Evolutionary conservation across 495 filamentous ascomycete species (phyloP).

Genomic region (Hypoxylon rickii): DNA sequence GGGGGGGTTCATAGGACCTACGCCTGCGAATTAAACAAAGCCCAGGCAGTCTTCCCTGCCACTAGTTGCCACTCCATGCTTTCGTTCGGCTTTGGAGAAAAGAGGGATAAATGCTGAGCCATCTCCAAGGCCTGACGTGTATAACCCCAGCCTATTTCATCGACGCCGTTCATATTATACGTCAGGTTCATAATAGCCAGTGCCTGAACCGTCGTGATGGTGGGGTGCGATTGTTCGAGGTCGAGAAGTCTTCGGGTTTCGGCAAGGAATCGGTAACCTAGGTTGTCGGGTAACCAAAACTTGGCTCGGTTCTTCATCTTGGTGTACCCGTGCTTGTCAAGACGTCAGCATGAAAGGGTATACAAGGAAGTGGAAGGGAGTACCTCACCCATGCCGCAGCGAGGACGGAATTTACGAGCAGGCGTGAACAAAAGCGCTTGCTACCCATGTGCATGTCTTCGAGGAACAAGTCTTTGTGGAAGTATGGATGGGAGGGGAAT

Average conservation of each 20-base stretch:
- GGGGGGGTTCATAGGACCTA: constrained; percentile 21
- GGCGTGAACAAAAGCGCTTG: constrained; percentile 24
- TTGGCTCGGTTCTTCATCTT: constrained; percentile 37
- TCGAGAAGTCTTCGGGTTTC: constrained; percentile 46
- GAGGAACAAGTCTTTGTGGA: constrained; percentile 32
- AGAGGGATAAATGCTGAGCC: constrained; percentile 34
- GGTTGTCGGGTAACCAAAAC: constrained; percentile 43
- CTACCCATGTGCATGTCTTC: constrained; percentile 26
- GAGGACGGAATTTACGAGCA: constrained; percentile 42
- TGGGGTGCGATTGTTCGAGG: constrained; percentile 32
- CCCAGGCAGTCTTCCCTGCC: constrained; percentile 43
- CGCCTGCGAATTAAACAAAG: constrained; percentile 44
- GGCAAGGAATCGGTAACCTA: constrained; percentile 47
- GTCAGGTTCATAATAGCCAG: constrained; percentile 35
- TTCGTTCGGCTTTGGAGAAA: constrained; percentile 29
- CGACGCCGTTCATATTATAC: constrained; percentile 40
- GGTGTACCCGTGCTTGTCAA: constrained; percentile 38
- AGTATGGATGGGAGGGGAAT: constrained; percentile 24
- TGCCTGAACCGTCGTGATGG: constrained; percentile 43
- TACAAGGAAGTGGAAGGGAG: neutral
- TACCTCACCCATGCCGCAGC: constrained; percentile 43
- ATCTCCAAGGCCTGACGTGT: constrained; percentile 39
- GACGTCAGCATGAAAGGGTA: neutral
- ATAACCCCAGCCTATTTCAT: constrained; percentile 43
- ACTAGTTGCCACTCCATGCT: constrained; percentile 28